Conservation (phyloP, 495 filamentous ascomycete genomes). For the Penicillium riverlandense region DNA sequence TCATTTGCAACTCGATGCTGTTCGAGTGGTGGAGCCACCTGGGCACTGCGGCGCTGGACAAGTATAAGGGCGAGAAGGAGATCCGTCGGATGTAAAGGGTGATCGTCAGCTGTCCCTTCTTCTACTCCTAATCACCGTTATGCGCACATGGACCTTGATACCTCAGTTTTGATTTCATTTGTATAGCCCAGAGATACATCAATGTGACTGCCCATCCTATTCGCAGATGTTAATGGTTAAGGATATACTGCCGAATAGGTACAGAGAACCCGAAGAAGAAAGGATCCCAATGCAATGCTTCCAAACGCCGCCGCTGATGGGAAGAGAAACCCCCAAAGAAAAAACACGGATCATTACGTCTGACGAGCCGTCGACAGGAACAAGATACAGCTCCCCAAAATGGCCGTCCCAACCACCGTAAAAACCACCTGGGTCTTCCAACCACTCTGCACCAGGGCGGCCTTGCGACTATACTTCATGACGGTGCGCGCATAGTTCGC, state of each 20-base stretch:
- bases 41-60: conserved; percentile 64
- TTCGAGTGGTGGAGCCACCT: conserved; percentile 98
- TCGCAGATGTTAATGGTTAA: too few relatives aligned
- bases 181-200: background rate
- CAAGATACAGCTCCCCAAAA: conserved; percentile 71
- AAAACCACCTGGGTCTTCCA: conserved; percentile 86
- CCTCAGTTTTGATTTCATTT: conserved; percentile 3
- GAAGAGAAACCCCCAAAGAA: background rate
- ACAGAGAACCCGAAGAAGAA: background rate
- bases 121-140: background rate
- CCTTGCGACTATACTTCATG: conserved; percentile 68
- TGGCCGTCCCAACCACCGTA: conserved; percentile 66
- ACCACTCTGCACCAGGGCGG: conserved; percentile 84
- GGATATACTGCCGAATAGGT: background rate
- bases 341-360: background rate
- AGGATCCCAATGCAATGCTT: conserved; percentile 6
- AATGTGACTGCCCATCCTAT: too few relatives aligned
- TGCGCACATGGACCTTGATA: conserved; percentile 6
- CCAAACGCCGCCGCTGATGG: conserved; percentile 4
- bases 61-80: conserved; percentile 76
- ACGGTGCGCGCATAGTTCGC: conserved; percentile 86
- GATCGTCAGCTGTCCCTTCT: background rate
- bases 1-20: conserved; percentile 95
- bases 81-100: conserved; percentile 73
- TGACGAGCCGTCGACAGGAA: conserved; percentile 50